Conservation (phyloP, 73 alveolate genomes). For the Breviolum minutum region DNA sequence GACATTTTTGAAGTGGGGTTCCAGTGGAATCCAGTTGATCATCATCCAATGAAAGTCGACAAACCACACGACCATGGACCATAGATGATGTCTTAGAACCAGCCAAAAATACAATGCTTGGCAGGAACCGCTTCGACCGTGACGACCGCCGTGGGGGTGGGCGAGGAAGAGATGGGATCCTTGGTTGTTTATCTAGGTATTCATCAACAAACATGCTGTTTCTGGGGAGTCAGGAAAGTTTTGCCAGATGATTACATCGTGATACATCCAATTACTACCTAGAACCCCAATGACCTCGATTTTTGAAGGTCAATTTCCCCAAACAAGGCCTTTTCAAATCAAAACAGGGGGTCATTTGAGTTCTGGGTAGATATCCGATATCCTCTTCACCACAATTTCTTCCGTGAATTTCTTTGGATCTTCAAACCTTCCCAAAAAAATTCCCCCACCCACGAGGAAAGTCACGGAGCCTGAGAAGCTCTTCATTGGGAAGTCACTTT, state of each 20-base stretch:
- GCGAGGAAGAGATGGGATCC: conserved; percentile 40
- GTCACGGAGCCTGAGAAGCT: conserved; percentile 70
- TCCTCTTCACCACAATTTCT: neutral
- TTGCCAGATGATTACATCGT: neutral
- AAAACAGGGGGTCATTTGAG: too few relatives aligned
- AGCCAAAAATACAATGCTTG: neutral
- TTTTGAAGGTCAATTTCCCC: too few relatives aligned
- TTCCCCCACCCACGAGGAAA: conserved; percentile 4
- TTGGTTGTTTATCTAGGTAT: neutral
- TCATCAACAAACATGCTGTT: too few relatives aligned
- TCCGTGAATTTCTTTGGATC: neutral
- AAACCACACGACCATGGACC: too few relatives aligned
- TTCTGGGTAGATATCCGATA: too few relatives aligned
- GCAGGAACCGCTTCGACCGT: conserved; percentile 40
- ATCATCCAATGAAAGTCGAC: too few relatives aligned
- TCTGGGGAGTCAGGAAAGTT: too few relatives aligned
- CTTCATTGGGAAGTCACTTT: conserved; percentile 50
- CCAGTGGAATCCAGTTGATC: too few relatives aligned
- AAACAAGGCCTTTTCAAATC: too few relatives aligned
- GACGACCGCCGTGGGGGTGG: conserved; percentile 78
- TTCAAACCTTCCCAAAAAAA: neutral
- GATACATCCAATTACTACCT: neutral
- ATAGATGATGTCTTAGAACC: too few relatives aligned
- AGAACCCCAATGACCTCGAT: too few relatives aligned
- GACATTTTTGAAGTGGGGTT: neutral